Base-by-base conservation (phyloP, 371 early-diverging fungal genomes). In the Basidiobolus meristosporus region DNA sequence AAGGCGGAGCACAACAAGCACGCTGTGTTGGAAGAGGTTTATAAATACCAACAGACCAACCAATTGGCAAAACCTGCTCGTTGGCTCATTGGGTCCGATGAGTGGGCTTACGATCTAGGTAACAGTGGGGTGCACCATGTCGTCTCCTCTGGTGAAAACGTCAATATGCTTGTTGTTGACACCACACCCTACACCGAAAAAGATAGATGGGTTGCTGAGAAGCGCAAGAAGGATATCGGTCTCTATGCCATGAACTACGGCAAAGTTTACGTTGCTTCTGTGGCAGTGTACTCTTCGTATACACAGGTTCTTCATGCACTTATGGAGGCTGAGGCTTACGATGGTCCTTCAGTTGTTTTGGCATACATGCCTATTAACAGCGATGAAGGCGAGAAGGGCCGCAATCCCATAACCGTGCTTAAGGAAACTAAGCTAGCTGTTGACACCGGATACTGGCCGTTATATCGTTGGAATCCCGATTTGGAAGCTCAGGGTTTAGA, bases 211-310 rank as follows among this genome's bases (percentile, higher is more conserved):
- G 46, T 47, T 41, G 50, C 53, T 3, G 76, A 78, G 39, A 59
- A 63, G 43, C 75, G 81, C 58, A 86, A 89, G 74, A 90, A 89
- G 65, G 91, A 92, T 53, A 65, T 90, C 47, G 93, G 88, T 44
- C 67, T 92, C 19, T 89, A 88, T 50, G 90, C 89, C 29, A 83
- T 92, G 85, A 83, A 77, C 63, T 90, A 86, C 59, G 88, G 86
- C 22, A 53, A 60, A 1, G 80, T 68, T 22, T 92, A 77, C 52
- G 90, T 90, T 15, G 91, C 93, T 17, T 84, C 90, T 0, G 80
- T 86, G 23, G 82, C 89, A 9, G 60, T 86, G 31, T 81, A 82
- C 53, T 62, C 82, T 4, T 82, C 79, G 30, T 89, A 83, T 56
- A 74, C 89, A 7, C 89, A 87, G 48, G 84, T 81, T 33, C 52